Conservation (phyloP, 495 filamentous ascomycete species). For the Aspergillus steynii region DNA sequence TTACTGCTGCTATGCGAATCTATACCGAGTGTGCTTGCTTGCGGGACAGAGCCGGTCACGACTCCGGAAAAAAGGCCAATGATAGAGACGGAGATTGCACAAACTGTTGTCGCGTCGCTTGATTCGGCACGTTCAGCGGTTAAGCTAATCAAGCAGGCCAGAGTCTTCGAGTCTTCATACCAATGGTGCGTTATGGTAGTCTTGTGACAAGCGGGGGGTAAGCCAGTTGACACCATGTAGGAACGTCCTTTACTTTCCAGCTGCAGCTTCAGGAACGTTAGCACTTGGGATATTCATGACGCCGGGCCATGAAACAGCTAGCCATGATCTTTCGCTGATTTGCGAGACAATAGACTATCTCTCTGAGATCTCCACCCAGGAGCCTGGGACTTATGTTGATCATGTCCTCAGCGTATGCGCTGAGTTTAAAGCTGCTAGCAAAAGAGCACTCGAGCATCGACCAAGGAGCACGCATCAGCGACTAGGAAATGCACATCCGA, state of each 20-base stretch:
- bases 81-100: neutral
- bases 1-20: constrained; percentile 20
- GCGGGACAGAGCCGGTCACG: constrained; percentile 1
- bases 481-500: neutral
- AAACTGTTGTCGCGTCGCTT: constrained; percentile 3
- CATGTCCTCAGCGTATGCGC: constrained; percentile 21
- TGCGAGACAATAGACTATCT: constrained; percentile 9
- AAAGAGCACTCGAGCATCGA: neutral
- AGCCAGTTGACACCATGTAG: constrained; percentile 6
- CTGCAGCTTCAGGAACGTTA: constrained; percentile 18
- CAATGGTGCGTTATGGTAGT: constrained; percentile 11
- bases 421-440: constrained; percentile 14
- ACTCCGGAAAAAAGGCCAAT: neutral
- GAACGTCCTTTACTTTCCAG: constrained; percentile 24
- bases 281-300: constrained; percentile 9
- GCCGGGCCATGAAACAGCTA: constrained; percentile 7
- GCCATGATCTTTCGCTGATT: constrained; percentile 14
- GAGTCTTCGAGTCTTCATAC: constrained; percentile 7
- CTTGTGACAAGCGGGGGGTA: neutral
- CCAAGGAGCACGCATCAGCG: neutral
- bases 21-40: constrained; percentile 13
- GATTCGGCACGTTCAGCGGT: constrained; percentile 20
- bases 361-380: constrained; percentile 12
- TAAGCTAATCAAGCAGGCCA: neutral
- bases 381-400: constrained; percentile 25